Percentiles rank a stretch among this genome's conserved stretches.
phyloP scores from a whole-genome alignment of 148 eudicot genomes.

The Simmondsia chinensis region DNA sequence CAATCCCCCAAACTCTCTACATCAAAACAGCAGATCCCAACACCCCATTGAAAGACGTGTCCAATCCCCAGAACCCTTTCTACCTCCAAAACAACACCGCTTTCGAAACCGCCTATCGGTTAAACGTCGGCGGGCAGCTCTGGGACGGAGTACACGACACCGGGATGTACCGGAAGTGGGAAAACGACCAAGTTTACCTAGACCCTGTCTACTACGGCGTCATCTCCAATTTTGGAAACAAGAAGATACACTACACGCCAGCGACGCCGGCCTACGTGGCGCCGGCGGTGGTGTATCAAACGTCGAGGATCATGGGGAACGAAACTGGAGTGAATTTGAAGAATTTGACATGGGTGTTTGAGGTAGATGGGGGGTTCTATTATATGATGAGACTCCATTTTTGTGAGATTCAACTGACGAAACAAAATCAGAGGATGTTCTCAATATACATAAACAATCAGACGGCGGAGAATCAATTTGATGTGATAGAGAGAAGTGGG shows the following conservation, averaged over 20 bases:
- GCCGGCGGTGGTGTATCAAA: conserved; percentile 9
- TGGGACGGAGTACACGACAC: conserved; percentile 4
- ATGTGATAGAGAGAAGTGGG: conserved; percentile 1
- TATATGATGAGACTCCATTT: conserved; percentile 21
- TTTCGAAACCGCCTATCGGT: conserved; percentile 8
- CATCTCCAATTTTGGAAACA: neutral
- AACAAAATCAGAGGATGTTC: conserved; percentile 3
- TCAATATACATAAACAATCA: conserved; percentile 9
- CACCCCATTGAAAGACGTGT: neutral
- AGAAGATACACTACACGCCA: neutral
- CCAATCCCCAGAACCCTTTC: neutral
- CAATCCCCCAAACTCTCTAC: conserved; percentile 12
- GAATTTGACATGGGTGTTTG: conserved; percentile 16
- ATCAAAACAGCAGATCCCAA: neutral
- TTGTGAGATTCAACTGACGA: conserved; percentile 2
- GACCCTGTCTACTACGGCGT: conserved; percentile 3
- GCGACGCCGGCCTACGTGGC: conserved; percentile 9
- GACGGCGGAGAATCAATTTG: conserved; percentile 1
- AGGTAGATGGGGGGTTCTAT: conserved; percentile 8
- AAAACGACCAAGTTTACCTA: conserved; percentile 1
- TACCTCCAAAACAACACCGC: conserved; percentile 7
- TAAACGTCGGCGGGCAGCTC: conserved; percentile 15
- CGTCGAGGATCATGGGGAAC: conserved; percentile 14
- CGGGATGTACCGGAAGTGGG: conserved; percentile 15
- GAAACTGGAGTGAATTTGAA: neutral